Evolutionary conservation across 2,329 filamentous ascomycete species (phyloP).

Genomic region (Aspergillus vadensis): DNA sequence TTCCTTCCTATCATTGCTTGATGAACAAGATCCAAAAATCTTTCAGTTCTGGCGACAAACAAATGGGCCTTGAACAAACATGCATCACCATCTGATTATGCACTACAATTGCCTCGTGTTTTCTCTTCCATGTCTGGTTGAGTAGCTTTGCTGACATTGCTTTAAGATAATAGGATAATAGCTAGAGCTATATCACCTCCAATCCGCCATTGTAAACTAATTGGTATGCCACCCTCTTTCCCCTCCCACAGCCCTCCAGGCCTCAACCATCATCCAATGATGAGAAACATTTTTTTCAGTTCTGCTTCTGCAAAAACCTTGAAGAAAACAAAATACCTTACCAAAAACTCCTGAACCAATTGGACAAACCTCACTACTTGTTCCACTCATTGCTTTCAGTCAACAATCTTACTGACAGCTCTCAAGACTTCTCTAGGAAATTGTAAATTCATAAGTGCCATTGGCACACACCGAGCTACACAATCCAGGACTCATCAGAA

Average conservation of each 20-base stretch:
- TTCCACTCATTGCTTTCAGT: constrained; percentile 14
- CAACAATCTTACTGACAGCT: constrained; percentile 17
- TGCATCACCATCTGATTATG: constrained; percentile 62
- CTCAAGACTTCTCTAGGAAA: constrained; percentile 15
- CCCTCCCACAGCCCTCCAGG: background rate
- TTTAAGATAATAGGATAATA: background rate
- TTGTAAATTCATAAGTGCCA: background rate
- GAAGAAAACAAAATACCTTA: constrained; percentile 62
- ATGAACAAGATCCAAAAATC: constrained; percentile 55
- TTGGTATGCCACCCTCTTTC: constrained; percentile 6
- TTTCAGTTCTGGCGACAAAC: constrained; percentile 54
- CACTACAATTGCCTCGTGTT: constrained; percentile 7
- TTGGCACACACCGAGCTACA: background rate
- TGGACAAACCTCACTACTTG: constrained; percentile 12
- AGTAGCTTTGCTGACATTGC: constrained; percentile 16
- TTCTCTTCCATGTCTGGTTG: background rate
- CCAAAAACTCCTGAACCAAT: constrained; percentile 54
- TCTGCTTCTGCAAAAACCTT: constrained; percentile 64
- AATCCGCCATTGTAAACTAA: background rate
- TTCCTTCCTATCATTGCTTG: constrained; percentile 36
- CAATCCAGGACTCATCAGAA: constrained; percentile 2
- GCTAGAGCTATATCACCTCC: background rate
- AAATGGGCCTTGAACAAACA: constrained; percentile 61
- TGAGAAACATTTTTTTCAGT: constrained; percentile 59
- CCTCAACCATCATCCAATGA: constrained; percentile 36